phyloP scores from a whole-genome alignment of 2,329 filamentous ascomycete genomes.

The Cladophialophora carrionii region DNA sequence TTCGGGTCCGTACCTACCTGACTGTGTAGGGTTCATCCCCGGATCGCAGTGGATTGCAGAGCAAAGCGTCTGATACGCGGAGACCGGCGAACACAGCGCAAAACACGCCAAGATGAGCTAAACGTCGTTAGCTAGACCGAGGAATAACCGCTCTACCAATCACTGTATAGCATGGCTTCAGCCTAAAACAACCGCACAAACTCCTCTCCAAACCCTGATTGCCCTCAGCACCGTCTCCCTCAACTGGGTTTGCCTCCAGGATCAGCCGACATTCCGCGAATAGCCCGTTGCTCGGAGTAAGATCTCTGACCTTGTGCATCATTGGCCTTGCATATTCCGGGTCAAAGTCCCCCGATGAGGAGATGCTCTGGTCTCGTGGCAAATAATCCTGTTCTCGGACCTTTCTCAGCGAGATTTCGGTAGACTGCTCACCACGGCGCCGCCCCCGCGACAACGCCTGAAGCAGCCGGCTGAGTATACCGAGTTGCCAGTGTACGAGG shows the following conservation, averaged over 20 bases:
- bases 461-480: neutral
- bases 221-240: neutral
- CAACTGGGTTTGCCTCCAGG: conserved; percentile 13
- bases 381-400: neutral
- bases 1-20: too few relatives aligned
- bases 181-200: neutral
- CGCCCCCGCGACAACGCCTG: neutral
- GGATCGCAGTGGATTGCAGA: neutral
- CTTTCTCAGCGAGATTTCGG: neutral
- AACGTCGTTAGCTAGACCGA: neutral
- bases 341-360: neutral
- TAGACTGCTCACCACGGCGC: neutral
- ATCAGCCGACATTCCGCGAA: conserved; percentile 16
- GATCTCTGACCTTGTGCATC: neutral
- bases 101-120: neutral
- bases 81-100: neutral
- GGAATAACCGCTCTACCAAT: neutral
- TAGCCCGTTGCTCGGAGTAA: neutral
- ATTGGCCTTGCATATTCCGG: neutral
- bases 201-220: neutral
- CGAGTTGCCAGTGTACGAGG: neutral
- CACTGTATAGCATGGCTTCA: neutral
- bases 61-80: neutral
- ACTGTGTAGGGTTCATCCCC: neutral
- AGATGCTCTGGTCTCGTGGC: neutral